Conservation (phyloP, 1,139 yeast genomes). For the Suhomyces choctaworum region DNA sequence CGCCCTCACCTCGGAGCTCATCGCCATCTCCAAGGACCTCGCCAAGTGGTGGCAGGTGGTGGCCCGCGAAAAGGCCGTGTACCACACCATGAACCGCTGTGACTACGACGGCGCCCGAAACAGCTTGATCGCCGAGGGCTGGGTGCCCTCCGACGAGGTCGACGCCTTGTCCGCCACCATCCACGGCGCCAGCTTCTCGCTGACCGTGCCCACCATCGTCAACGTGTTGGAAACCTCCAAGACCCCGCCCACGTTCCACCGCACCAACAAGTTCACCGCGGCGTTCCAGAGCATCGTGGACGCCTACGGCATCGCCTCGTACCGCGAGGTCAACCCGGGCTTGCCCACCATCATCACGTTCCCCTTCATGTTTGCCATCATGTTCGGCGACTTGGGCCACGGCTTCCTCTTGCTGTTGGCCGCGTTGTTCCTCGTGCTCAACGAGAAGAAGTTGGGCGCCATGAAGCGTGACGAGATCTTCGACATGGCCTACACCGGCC, state of each 20-base stretch:
- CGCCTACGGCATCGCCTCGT: conserved; percentile 77
- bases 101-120: conserved; percentile 65
- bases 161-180: conserved; percentile 37
- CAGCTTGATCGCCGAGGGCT: conserved; percentile 73
- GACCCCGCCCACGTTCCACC: conserved; percentile 78
- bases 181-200: conserved; percentile 26
- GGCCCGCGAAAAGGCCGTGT: conserved; percentile 71
- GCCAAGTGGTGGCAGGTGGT: conserved; percentile 69
- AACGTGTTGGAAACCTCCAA: conserved; percentile 64
- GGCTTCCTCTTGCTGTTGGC: conserved; percentile 66
- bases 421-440: conserved; percentile 57
- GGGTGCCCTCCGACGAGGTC: conserved; percentile 69
- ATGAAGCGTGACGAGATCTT: conserved; percentile 76
- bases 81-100: conserved; percentile 64
- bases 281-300: conserved; percentile 80
- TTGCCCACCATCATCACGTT: conserved; percentile 76
- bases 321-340: conserved; percentile 80
- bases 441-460: conserved; percentile 57
- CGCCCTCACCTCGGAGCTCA: conserved; percentile 66
- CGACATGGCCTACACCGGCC: conserved; percentile 78
- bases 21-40: conserved; percentile 72
- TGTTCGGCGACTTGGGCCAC: conserved; percentile 88
- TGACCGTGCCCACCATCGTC: conserved; percentile 63
- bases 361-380: conserved; percentile 84
- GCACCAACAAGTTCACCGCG: conserved; percentile 71